These are phyloP conservation scores for Ceratopteris richardii DNA, from an alignment of 75 land plant genomes.

Conservation along the genomic window DNA sequence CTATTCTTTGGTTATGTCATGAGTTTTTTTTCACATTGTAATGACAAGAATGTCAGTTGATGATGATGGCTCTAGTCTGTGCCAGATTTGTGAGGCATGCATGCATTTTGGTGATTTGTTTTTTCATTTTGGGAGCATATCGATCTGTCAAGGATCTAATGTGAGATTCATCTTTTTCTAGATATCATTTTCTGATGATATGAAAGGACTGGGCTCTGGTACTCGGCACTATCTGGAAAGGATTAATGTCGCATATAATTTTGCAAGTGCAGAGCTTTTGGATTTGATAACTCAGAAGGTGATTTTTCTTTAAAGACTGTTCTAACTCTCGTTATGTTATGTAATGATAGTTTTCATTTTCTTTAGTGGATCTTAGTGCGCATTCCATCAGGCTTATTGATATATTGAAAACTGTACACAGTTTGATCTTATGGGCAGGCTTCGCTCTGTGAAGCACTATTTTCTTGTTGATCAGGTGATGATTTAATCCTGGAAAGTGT, in stretches of 20 bases:
- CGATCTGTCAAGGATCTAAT: too few species aligned
- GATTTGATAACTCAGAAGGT: constrained; percentile 81
- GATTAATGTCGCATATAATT: constrained; percentile 81
- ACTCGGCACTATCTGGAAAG: constrained; percentile 79
- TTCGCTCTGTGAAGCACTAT: constrained; percentile 88
- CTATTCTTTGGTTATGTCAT: not conserved
- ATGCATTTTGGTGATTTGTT: too few species aligned
- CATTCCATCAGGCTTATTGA: too few species aligned
- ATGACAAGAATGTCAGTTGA: too few species aligned
- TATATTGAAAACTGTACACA: constrained; percentile 11
- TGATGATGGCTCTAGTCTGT: too few species aligned
- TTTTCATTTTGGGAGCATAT: too few species aligned
- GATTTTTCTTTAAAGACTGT: not conserved
- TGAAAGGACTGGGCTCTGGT: constrained; percentile 52
- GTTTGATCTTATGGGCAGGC: constrained; percentile 86
- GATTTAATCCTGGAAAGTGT: too few species aligned
- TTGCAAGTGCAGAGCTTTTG: constrained; percentile 87
- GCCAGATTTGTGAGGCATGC: too few species aligned
- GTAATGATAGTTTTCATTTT: not conserved
- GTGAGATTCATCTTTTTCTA: constrained; percentile 9
- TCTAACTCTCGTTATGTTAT: constrained; percentile 4
- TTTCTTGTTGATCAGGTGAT: constrained; percentile 83
- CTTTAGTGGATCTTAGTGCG: too few species aligned
- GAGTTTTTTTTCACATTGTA: too few species aligned
- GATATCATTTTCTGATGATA: constrained; percentile 68